phyloP scores from a whole-genome alignment of 495 filamentous ascomycete species.

The Pseudevernia furfuracea region DNA sequence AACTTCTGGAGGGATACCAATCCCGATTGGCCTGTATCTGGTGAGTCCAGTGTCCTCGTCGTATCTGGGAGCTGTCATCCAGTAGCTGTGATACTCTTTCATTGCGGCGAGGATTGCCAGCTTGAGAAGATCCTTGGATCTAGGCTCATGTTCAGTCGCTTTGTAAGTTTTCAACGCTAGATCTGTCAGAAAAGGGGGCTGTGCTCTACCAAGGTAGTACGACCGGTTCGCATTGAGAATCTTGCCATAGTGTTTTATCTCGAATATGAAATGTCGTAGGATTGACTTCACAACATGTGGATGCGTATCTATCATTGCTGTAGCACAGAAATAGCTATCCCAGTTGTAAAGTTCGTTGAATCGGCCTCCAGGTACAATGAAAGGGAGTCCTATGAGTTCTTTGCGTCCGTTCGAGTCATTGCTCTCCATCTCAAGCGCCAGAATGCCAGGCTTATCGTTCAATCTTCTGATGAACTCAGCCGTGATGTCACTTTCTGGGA shows the following conservation, averaged over 20 bases:
- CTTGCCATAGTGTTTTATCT: conserved; percentile 96
- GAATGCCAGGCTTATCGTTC: conserved; percentile 76
- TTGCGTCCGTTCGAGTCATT: conserved; percentile 53
- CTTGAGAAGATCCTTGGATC: conserved; percentile 67
- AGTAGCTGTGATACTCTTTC: conserved; percentile 92
- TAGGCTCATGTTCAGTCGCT: conserved; percentile 72
- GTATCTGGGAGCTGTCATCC: conserved; percentile 71
- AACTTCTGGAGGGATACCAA: conserved; percentile 89
- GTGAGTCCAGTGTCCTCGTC: conserved; percentile 79
- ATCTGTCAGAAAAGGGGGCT: conserved; percentile 95
- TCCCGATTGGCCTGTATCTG: conserved; percentile 71
- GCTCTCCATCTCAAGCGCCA: conserved; percentile 81
- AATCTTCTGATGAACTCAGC: conserved; percentile 65
- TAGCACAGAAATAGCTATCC: conserved; percentile 95
- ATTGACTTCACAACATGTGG: conserved; percentile 82
- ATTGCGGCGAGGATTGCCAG: conserved; percentile 80
- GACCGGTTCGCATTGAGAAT: conserved; percentile 93
- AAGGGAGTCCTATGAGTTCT: conserved; percentile 71
- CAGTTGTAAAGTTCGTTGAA: conserved; percentile 98
- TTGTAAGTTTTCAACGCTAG: conserved; percentile 90
- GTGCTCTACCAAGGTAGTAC: conserved; percentile 88
- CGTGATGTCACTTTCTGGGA: conserved; percentile 61
- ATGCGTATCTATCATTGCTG: conserved; percentile 76
- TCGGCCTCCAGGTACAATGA: conserved; percentile 89
- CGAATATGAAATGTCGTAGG: conserved; percentile 94